Evolutionary conservation across 176 grass and related monocot species (phyloP).

Genomic region (Rhynchospora pubera): DNA sequence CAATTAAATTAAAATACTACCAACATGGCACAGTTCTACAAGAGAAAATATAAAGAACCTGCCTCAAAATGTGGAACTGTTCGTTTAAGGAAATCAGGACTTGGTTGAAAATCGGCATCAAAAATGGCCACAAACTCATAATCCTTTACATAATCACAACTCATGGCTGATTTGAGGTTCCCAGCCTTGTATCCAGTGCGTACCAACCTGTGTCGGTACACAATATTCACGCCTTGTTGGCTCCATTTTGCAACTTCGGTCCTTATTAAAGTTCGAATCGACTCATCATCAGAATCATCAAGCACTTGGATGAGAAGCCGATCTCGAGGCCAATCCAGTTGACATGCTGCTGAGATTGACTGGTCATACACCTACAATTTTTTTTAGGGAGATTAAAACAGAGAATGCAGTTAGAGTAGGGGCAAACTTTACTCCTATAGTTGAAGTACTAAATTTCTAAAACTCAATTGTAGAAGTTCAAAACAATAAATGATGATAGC

Average conservation of each 20-base stretch:
- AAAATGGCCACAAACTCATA: constrained; percentile 82
- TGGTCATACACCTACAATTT: constrained; percentile 58
- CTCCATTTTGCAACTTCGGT: constrained; percentile 63
- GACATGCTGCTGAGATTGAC: constrained; percentile 54
- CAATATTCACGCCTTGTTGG: constrained; percentile 50
- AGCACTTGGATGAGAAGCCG: constrained; percentile 75
- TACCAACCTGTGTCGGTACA: constrained; percentile 60
- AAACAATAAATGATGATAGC: neutral
- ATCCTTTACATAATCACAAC: constrained; percentile 66
- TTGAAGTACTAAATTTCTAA: neutral
- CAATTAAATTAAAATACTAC: neutral
- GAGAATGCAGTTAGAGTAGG: neutral
- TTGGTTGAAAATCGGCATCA: constrained; percentile 77
- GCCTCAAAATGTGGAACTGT: constrained; percentile 80
- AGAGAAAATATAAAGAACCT: neutral
- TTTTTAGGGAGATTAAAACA: neutral
- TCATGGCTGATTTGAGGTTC: constrained; percentile 80
- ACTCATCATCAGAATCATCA: constrained; percentile 61
- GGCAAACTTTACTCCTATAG: neutral
- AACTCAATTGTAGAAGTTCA: neutral
- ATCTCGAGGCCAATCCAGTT: constrained; percentile 64
- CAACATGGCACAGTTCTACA: neutral
- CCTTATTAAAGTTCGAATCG: constrained; percentile 50
- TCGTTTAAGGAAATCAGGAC: constrained; percentile 63
- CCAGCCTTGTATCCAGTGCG: constrained; percentile 76